These are phyloP conservation scores for Brasilioporus rufonigricans DNA, from an alignment of 768 basidiomycete species.

Conservation along the genomic window DNA sequence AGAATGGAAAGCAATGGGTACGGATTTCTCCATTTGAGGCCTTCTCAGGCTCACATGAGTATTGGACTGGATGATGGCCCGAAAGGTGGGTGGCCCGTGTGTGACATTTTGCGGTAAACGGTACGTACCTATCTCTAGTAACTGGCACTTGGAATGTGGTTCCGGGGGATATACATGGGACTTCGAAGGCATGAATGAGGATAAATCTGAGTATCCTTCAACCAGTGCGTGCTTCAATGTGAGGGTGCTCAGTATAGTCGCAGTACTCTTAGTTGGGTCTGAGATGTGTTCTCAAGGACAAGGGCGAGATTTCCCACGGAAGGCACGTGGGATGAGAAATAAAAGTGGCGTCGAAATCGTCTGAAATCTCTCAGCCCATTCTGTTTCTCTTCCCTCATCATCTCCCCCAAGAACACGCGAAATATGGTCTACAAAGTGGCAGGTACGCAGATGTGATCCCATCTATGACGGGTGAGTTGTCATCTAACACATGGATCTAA, in stretches of 20 bases:
- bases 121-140: constrained; percentile 55
- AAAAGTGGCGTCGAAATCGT: constrained; percentile 27
- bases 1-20: constrained; percentile 68
- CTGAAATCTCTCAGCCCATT: constrained; percentile 16
- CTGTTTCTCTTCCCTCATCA: constrained; percentile 27
- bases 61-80: constrained; percentile 45
- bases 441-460: constrained; percentile 45
- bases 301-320: constrained; percentile 24
- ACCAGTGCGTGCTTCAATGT: neutral
- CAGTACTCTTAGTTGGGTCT: neutral
- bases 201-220: neutral
- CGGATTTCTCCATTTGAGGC: constrained; percentile 21
- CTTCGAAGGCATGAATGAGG: constrained; percentile 4
- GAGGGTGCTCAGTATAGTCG: neutral
- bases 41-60: constrained; percentile 50
- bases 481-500: constrained; percentile 27
- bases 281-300: constrained; percentile 12
- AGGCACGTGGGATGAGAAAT: constrained; percentile 30
- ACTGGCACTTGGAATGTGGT: constrained; percentile 42
- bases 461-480: neutral
- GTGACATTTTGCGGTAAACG: neutral
- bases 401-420: constrained; percentile 12
- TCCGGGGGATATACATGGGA: neutral
- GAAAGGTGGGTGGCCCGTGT: constrained; percentile 2
- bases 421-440: constrained; percentile 89